Conservation (phyloP, 2,329 filamentous ascomycete genomes). For the Fusarium nygamai region DNA sequence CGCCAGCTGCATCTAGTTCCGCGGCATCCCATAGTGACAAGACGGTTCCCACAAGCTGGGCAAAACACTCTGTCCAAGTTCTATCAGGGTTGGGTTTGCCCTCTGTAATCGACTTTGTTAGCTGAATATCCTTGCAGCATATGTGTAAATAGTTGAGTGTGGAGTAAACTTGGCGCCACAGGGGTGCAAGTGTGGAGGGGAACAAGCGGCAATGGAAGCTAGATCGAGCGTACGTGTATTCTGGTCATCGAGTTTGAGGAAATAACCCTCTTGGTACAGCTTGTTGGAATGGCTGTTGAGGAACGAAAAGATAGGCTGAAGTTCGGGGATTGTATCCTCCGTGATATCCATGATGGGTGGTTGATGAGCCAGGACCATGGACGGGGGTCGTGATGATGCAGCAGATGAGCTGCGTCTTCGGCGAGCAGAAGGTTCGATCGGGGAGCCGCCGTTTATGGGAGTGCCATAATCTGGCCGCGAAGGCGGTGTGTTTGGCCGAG, state of each 20-base stretch:
- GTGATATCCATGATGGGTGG: constrained; percentile 87
- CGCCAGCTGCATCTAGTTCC: constrained; percentile 86
- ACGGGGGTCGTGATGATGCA: constrained; percentile 71
- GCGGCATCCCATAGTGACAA: constrained; percentile 95
- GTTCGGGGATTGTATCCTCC: constrained; percentile 87
- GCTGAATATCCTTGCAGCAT: constrained; percentile 14
- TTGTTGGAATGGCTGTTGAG: constrained; percentile 97
- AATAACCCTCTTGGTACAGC: constrained; percentile 97
- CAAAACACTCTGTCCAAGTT: constrained; percentile 96
- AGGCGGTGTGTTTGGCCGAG: constrained; percentile 53
- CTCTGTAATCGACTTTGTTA: constrained; percentile 63
- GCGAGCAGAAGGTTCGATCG: constrained; percentile 54
- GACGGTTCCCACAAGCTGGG: constrained; percentile 93
- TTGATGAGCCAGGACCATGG: constrained; percentile 87
- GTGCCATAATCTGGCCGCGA: constrained; percentile 54
- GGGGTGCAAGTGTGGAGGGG: constrained; percentile 16
- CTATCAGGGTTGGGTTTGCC: constrained; percentile 87
- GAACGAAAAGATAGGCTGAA: constrained; percentile 92
- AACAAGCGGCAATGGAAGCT: constrained; percentile 39
- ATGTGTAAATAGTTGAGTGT: constrained; percentile 13
- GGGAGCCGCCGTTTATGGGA: constrained; percentile 54
- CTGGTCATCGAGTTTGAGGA: constrained; percentile 94
- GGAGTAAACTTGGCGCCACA: constrained; percentile 17
- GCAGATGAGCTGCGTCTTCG: constrained; percentile 57
- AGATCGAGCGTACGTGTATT: constrained; percentile 76